Evolutionary conservation across 768 basidiomycete genomes (phyloP).

Genomic region (Obba rivulosa): DNA sequence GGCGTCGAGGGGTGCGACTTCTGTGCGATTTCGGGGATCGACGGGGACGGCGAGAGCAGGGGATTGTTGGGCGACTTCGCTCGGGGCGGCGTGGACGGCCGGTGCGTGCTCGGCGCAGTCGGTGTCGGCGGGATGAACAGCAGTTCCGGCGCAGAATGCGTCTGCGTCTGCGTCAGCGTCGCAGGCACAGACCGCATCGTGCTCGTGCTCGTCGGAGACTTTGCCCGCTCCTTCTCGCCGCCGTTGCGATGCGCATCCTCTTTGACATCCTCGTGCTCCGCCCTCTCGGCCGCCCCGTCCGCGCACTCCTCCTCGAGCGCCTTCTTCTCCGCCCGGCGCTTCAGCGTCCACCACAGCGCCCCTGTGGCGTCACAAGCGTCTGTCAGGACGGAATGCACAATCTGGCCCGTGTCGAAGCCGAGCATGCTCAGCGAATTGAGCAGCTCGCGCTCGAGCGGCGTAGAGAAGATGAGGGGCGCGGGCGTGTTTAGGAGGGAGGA

Average conservation of each 20-base stretch:
- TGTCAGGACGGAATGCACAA: constrained; percentile 86
- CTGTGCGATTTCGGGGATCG: constrained; percentile 43
- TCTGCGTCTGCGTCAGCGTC: constrained; percentile 19
- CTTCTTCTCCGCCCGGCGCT: constrained; percentile 69
- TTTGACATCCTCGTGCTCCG: constrained; percentile 28
- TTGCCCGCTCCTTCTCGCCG: constrained; percentile 5
- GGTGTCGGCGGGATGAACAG: constrained; percentile 78
- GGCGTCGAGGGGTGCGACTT: constrained; percentile 71
- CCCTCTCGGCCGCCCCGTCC: constrained; percentile 17
- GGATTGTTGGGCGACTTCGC: constrained; percentile 28
- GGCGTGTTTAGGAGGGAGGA: constrained; percentile 56
- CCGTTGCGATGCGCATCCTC: constrained; percentile 16
- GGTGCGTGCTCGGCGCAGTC: constrained; percentile 34
- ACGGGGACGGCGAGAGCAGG: constrained; percentile 50
- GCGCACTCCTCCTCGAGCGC: constrained; percentile 33
- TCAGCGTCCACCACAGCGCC: constrained; percentile 96
- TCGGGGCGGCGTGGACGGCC: constrained; percentile 51
- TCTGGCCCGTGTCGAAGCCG: constrained; percentile 92
- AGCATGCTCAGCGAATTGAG: constrained; percentile 68
- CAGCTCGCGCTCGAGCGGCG: constrained; percentile 72
- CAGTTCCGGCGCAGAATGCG: constrained; percentile 51
- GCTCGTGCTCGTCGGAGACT: background rate
- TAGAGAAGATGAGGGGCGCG: constrained; percentile 83
- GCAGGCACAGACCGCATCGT: background rate
- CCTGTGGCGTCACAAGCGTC: constrained; percentile 92